Evolutionary conservation across 768 basidiomycete species (phyloP).

Genomic region (Tricholoma terreum): DNA sequence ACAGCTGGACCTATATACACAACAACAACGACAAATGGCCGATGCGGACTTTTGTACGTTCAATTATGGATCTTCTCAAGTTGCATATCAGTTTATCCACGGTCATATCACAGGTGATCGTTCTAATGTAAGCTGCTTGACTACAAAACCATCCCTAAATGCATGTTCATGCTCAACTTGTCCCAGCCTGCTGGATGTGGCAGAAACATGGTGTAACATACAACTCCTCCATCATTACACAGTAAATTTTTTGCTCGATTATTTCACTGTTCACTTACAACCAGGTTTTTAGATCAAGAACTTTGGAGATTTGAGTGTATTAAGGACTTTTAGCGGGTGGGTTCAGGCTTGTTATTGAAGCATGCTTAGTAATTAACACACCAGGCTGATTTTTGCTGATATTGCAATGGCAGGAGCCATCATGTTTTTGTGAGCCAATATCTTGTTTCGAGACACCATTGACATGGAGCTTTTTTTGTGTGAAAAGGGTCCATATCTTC

Average conservation of each 20-base stretch:
- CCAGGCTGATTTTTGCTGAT: not conserved
- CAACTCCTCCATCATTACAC: slow-evolving; percentile 12
- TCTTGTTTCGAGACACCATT: not conserved
- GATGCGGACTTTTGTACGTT: slow-evolving; percentile 8
- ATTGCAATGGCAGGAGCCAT: not conserved
- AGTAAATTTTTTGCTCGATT: not conserved
- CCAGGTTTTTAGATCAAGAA: not conserved
- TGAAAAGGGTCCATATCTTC: slow-evolving; percentile 2
- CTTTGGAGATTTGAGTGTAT: not conserved
- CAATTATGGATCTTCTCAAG: no score
- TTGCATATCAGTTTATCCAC: no score
- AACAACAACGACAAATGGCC: slow-evolving; percentile 9
- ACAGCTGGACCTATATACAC: slow-evolving; percentile 13
- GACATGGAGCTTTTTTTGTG: not conserved
- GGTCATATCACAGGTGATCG: not conserved
- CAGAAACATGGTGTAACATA: slow-evolving; percentile 13
- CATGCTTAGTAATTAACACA: not conserved
- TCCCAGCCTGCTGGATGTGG: slow-evolving; percentile 9
- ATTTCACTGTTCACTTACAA: no score
- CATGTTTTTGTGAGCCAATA: not conserved
- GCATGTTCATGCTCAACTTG: no score
- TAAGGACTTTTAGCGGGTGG: not conserved
- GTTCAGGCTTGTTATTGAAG: no score
- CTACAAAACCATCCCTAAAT: no score
- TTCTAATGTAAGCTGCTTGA: slow-evolving; percentile 14